A percentile compares a stretch with the other conserved stretches of the same genome.
phyloP scores from a whole-genome alignment of 305 asterid genomes.

The Andrographis paniculata region DNA sequence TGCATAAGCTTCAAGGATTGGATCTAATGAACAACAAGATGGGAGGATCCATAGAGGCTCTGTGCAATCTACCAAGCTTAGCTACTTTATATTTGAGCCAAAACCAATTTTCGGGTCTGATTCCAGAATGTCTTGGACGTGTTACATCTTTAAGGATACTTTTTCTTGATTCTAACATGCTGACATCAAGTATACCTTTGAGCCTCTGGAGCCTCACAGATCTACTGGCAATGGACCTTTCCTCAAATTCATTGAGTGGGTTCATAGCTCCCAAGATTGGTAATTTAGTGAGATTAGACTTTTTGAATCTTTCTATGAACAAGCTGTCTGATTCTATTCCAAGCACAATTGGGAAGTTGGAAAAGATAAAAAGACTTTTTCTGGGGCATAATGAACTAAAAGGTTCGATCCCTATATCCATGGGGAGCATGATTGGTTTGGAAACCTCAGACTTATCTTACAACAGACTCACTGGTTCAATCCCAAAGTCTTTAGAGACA shows the following conservation, averaged over 20 bases:
- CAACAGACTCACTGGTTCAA: background rate
- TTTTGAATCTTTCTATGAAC: constrained; percentile 16
- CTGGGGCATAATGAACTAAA: constrained; percentile 1
- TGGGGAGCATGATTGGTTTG: constrained; percentile 2
- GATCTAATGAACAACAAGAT: background rate
- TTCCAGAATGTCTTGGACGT: constrained; percentile 18
- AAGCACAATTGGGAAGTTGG: background rate
- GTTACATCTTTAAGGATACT: constrained; percentile 4
- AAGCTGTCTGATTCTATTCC: constrained; percentile 13
- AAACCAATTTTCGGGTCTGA: constrained; percentile 12
- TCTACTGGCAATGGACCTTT: constrained; percentile 13
- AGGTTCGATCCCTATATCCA: constrained; percentile 1
- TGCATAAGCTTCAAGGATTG: background rate
- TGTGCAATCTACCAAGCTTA: constrained; percentile 1
- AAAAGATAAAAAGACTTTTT: background rate
- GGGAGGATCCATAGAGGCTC: background rate
- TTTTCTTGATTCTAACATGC: constrained; percentile 4
- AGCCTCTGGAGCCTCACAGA: constrained; percentile 13
- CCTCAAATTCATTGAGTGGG: constrained; percentile 18
- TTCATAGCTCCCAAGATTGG: constrained; percentile 8
- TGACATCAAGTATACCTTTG: constrained; percentile 10
- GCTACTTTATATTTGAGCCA: background rate
- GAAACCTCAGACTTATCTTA: background rate
- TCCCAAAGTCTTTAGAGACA: constrained; percentile 5
- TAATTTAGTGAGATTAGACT: constrained; percentile 1